These are phyloP conservation scores for Dictyostelium brefeldianum DNA, from an alignment of 78 protist species.

Conservation along the genomic window DNA sequence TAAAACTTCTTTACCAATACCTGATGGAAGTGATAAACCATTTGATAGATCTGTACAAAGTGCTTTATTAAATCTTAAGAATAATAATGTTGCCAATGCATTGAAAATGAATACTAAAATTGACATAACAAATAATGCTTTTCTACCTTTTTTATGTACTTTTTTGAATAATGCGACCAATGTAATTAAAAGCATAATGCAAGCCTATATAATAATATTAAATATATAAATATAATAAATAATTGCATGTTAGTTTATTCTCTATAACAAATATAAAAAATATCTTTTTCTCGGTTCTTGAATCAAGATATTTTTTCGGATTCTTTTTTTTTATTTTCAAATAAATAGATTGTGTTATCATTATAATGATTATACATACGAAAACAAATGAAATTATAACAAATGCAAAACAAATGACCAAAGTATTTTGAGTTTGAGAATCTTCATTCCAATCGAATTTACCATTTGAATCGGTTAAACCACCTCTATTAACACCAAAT, in stretches of 20 bases:
- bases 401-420: constrained; percentile 33
- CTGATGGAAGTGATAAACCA: background rate
- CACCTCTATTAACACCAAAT: constrained; percentile 10
- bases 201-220: constrained; percentile 4
- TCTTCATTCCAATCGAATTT: constrained; percentile 5
- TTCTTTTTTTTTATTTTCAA: background rate
- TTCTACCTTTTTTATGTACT: constrained; percentile 17
- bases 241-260: too few relatives aligned
- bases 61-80: constrained; percentile 62
- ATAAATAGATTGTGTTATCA: too few relatives aligned
- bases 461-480: background rate
- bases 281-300: background rate
- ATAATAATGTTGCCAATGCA: constrained; percentile 11
- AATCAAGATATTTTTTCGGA: background rate
- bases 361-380: constrained; percentile 15
- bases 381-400: constrained; percentile 49
- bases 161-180: constrained; percentile 32
- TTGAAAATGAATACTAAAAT: constrained; percentile 31
- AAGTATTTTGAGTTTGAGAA: constrained; percentile 20
- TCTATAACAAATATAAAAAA: background rate
- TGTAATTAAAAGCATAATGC: background rate
- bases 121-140: constrained; percentile 22
- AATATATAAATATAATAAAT: too few relatives aligned
- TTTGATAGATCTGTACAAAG: constrained; percentile 29
- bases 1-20: background rate